Conservation (phyloP, 164 flowering plant genomes). For the Magnolia officinalis region DNA sequence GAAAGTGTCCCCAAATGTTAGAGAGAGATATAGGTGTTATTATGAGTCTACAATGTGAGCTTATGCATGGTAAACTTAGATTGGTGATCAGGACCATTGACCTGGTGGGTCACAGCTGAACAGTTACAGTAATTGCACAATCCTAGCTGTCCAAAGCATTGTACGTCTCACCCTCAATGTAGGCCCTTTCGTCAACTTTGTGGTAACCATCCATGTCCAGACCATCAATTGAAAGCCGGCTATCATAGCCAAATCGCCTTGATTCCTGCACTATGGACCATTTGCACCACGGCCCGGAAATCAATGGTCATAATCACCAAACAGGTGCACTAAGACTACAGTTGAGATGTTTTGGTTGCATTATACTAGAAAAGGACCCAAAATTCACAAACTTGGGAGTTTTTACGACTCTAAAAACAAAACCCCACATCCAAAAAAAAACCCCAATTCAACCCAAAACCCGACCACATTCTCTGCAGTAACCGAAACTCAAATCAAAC, state of each 20-base stretch:
- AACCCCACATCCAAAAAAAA: conserved; percentile 1
- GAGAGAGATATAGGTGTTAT: too few species aligned
- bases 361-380: too few species aligned
- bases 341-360: not conserved
- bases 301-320: not conserved
- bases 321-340: not conserved
- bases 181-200: not conserved
- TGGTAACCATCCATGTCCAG: not conserved
- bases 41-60: too few species aligned
- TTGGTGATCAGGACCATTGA: not conserved
- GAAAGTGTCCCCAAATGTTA: too few species aligned
- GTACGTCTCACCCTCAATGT: not conserved
- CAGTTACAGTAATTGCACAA: not conserved
- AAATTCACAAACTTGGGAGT: not conserved
- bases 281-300: too few species aligned
- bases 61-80: too few species aligned
- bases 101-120: not conserved
- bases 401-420: not conserved
- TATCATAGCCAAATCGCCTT: not conserved
- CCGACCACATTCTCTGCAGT: conserved; percentile 4
- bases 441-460: conserved; percentile 2
- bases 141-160: not conserved
- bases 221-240: not conserved
- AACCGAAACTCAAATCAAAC: conserved; percentile 6
- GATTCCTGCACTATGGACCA: not conserved